Evolutionary conservation across 768 basidiomycete species (phyloP).

Genomic region (Tricholoma saponaceum): DNA sequence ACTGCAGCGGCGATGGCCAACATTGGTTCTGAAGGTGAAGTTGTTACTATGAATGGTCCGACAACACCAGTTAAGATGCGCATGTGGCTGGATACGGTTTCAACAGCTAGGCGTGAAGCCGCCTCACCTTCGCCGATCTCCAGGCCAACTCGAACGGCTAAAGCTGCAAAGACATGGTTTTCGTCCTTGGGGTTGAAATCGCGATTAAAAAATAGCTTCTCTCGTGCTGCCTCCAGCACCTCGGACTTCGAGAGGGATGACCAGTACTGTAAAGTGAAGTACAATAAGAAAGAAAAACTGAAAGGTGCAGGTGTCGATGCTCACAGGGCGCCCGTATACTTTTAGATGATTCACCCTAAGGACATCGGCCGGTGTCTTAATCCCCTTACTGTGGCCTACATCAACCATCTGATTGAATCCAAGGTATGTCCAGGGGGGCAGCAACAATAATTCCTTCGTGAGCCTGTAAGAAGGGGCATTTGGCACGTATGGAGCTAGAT

Average conservation of each 20-base stretch:
- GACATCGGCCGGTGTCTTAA: background rate
- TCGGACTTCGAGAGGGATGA: background rate
- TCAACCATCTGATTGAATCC: background rate
- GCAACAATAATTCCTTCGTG: background rate
- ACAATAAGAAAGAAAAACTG: background rate
- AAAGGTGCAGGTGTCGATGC: background rate
- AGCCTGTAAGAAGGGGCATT: background rate
- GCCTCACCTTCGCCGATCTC: background rate
- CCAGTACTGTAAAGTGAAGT: background rate
- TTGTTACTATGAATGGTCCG: background rate
- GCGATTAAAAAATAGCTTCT: background rate
- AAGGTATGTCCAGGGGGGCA: background rate
- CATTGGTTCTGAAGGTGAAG: background rate
- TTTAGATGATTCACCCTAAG: background rate
- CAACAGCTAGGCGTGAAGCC: background rate
- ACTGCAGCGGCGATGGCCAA: background rate
- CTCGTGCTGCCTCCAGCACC: background rate
- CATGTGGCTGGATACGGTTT: background rate
- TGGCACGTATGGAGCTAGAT: background rate
- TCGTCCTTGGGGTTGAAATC: background rate
- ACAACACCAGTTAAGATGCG: background rate
- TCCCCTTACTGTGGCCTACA: background rate
- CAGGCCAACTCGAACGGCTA: background rate
- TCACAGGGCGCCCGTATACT: background rate
- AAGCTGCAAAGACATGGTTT: background rate